These are phyloP conservation scores for Cryptococcus deneoformans DNA, from an alignment of 1,284 basidiomycete species.

Conservation along the genomic window DNA sequence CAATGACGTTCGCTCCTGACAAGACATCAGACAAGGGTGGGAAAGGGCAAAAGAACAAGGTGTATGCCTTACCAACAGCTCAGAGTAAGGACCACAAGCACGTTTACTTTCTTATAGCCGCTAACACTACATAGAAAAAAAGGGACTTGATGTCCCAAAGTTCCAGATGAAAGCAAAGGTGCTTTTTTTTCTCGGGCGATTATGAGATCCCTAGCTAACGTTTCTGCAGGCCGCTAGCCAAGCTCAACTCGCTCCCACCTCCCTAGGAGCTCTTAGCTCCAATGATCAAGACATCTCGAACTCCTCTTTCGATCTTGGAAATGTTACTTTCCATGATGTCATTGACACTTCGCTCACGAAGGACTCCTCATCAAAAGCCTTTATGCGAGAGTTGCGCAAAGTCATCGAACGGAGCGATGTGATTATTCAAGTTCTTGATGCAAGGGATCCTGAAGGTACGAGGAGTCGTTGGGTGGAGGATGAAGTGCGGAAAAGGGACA, in stretches of 20 bases:
- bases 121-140: conserved; percentile 42
- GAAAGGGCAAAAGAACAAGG: conserved; percentile 30
- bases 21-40: conserved; percentile 18
- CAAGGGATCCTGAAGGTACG: conserved; percentile 87
- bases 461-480: conserved; percentile 83
- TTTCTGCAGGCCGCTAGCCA: conserved; percentile 5
- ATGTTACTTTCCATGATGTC: conserved; percentile 22
- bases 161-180: conserved; percentile 41
- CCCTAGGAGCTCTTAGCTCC: conserved; percentile 53
- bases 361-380: conserved; percentile 60
- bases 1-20: not conserved
- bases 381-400: conserved; percentile 73
- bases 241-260: conserved; percentile 7
- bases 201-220: conserved; percentile 15
- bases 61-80: conserved; percentile 32
- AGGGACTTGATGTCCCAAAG: conserved; percentile 75
- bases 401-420: conserved; percentile 94
- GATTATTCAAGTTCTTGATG: conserved; percentile 74
- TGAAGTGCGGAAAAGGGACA: conserved; percentile 77
- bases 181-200: not conserved
- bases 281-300: conserved; percentile 39
- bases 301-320: conserved; percentile 49
- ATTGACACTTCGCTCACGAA: conserved; percentile 59
- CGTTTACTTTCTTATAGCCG: not conserved
- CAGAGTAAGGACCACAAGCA: conserved; percentile 21